Evolutionary conservation across 495 filamentous ascomycete species (phyloP).

Genomic region (Saxophila tyrrhenica): DNA sequence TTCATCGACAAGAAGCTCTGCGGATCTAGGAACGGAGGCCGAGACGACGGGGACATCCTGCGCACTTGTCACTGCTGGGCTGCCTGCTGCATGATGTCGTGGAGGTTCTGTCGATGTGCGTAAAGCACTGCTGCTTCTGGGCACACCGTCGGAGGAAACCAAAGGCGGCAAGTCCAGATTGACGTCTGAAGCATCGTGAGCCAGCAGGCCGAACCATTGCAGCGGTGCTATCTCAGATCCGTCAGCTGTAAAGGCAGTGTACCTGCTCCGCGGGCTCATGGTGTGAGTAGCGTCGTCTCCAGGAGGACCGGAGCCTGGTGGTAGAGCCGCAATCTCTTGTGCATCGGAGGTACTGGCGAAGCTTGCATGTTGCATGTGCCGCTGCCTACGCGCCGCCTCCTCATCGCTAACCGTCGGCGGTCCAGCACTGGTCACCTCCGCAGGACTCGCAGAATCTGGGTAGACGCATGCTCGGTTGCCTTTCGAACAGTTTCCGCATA

Average conservation of each 20-base stretch:
- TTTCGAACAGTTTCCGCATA: conserved; percentile 12
- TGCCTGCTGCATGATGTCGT: neutral
- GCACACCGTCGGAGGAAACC: neutral
- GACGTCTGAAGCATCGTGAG: conserved; percentile 9
- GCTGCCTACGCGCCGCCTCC: neutral
- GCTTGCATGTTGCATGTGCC: neutral
- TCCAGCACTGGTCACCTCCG: neutral
- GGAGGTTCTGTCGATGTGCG: neutral
- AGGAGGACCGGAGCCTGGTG: neutral
- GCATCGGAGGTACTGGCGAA: neutral
- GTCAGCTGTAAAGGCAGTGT: conserved; percentile 10
- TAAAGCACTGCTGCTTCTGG: neutral
- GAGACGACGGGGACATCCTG: neutral
- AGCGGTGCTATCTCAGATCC: conserved; percentile 14
- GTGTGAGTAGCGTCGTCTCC: neutral
- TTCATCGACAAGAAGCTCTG: conserved; percentile 2
- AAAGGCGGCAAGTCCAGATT: conserved; percentile 4
- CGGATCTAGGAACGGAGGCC: neutral
- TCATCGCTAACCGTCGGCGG: neutral
- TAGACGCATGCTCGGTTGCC: conserved; percentile 10
- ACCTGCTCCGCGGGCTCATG: conserved; percentile 13
- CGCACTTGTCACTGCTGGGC: neutral
- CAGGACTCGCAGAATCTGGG: too few relatives aligned
- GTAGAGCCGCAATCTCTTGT: neutral
- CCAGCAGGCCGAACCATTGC: conserved; percentile 18